A percentile compares a stretch with the other conserved stretches of the same genome.
Evolutionary conservation across 805 yeast genomes (phyloP).

Genomic region (Vanderwaltozyma polyspora): DNA sequence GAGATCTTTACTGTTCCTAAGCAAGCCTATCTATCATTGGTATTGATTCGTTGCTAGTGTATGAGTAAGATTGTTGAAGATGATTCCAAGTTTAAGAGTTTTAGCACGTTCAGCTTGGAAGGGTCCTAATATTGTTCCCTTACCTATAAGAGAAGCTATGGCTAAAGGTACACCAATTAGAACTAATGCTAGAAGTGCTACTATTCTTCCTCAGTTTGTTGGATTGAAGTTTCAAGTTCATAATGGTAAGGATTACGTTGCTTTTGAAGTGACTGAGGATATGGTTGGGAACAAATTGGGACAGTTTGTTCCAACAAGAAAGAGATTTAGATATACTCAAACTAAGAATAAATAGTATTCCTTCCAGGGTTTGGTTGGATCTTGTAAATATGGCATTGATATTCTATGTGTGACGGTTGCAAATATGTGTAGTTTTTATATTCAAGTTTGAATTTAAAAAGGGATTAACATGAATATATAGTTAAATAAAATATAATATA

Average conservation of each 20-base stretch:
- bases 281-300: constrained; percentile 97
- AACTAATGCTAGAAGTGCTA: constrained; percentile 93
- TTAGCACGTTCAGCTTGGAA: constrained; percentile 51
- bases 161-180: constrained; percentile 76
- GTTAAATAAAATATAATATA: too few species aligned
- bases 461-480: too few species aligned
- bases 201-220: constrained; percentile 90
- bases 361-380: background rate
- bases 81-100: constrained; percentile 16
- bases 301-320: constrained; percentile 90
- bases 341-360: constrained; percentile 47
- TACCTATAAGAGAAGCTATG: constrained; percentile 82
- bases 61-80: background rate
- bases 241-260: constrained; percentile 90
- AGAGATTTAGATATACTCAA: constrained; percentile 72
- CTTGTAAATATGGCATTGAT: too few species aligned
- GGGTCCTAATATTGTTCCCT: constrained; percentile 88
- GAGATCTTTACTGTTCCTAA: too few species aligned
- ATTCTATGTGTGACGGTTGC: too few species aligned
- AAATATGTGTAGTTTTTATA: too few species aligned
- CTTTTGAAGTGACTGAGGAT: constrained; percentile 76
- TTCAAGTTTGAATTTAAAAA: too few species aligned
- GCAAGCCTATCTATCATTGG: too few species aligned
- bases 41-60: too few species aligned
- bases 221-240: constrained; percentile 92